Evolutionary conservation across 495 filamentous ascomycete species (phyloP), one percentile per base, ranked within the genome.

Genomic region (Thermothielavioides terrestris): DNA sequence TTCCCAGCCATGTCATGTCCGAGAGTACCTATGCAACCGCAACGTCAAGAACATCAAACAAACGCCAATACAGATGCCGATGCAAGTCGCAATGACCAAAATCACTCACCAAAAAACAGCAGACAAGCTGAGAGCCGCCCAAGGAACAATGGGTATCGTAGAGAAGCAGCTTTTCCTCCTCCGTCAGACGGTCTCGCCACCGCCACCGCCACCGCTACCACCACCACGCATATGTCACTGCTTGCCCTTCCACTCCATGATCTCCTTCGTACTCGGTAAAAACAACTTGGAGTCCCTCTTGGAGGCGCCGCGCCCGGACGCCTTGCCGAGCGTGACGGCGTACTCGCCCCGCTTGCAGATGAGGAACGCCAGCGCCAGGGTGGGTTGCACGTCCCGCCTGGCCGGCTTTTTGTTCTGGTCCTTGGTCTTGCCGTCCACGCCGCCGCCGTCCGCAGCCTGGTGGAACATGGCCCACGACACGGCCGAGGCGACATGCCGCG

Each of bases 281-380:
- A 63, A 65, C 37, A 53, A 22, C 22, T 50, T 47, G 2, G 51
- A 47, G 1, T 45, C 56, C 31, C 47, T 47, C 54, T 42, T 52
- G 0, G 20, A 17, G 18, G 36, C 38, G 8, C 26, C 20, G 9
- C 22, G 49, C 32, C 20, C 12, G 7, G 30, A 36, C 32, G 22
- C 37, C 32, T 21, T 17, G 4, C 36, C 42, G 18, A 65, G 30
- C 22, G 31, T 40, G 4, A 20, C 21, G 0, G 45, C 40, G 37
- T 65, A 63, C 44, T 65, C 60, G 6, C 60, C 62, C 11, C 62
- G 39, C 44, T 63, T 62, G 21, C 35, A 48, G 22, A 65, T 61
- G 22, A 65, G 22, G 18, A 65, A 65, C 27, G 60, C 62, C 34
- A 63, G 39, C 6, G 62, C 62, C 27, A 58, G 39, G 20, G 58